phyloP scores from a whole-genome alignment of 169 alveolate genomes.

The Babesia bovis region DNA sequence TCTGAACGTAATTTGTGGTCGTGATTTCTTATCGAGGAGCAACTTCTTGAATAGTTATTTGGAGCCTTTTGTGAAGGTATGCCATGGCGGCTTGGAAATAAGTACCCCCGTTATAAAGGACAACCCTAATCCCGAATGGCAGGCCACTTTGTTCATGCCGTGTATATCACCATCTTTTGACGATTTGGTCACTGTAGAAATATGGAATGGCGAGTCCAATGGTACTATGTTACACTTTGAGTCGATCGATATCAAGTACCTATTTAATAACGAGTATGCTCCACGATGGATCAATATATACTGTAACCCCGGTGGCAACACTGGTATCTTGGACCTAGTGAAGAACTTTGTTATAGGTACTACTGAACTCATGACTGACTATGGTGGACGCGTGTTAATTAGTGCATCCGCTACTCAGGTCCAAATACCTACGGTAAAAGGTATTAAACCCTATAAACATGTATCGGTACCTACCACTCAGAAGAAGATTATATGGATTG shows the following conservation, averaged over 20 bases:
- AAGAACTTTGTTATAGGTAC: conserved; percentile 63
- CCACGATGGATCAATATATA: conserved; percentile 68
- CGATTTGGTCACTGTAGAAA: conserved; percentile 71
- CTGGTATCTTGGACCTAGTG: conserved; percentile 27
- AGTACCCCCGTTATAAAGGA: conserved; percentile 76
- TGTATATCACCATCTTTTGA: conserved; percentile 78
- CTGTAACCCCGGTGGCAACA: conserved; percentile 38
- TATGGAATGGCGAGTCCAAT: conserved; percentile 63
- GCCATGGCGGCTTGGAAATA: conserved; percentile 79
- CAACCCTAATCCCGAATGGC: conserved; percentile 84
- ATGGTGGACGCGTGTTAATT: conserved; percentile 56
- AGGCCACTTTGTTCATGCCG: conserved; percentile 77
- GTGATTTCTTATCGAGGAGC: conserved; percentile 68
- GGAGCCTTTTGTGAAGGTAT: conserved; percentile 81
- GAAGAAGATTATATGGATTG: conserved; percentile 70
- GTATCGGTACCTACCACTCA: conserved; percentile 67
- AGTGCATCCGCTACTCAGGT: conserved; percentile 67
- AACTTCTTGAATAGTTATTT: conserved; percentile 34
- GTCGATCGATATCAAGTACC: conserved; percentile 45
- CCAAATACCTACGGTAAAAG: conserved; percentile 52
- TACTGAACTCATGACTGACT: conserved; percentile 53
- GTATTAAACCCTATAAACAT: conserved; percentile 58
- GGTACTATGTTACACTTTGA: conserved; percentile 40
- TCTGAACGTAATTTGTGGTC: conserved; percentile 71
- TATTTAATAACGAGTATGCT: conserved; percentile 51